Evolutionary conservation across 257 asterid genomes (phyloP).

Genomic region (Scutellaria minor): DNA sequence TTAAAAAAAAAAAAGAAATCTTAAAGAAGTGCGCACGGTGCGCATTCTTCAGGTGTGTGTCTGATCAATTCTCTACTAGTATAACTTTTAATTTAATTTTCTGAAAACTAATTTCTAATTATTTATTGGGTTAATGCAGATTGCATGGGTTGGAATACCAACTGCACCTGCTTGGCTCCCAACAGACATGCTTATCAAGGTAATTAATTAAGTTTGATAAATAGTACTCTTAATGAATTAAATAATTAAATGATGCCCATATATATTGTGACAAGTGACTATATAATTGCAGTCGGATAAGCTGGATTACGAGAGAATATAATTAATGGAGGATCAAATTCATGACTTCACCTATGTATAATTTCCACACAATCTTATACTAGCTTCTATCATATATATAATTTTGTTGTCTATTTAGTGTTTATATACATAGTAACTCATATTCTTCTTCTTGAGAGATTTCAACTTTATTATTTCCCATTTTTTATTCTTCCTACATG

Average conservation of each 20-base stretch:
- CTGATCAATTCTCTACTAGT: no score
- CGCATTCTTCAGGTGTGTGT: no score
- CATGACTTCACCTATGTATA: no score
- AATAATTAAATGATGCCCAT: background rate
- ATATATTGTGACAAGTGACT: background rate
- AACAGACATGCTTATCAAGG: conserved; percentile 73
- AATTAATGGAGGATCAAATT: conserved; percentile 9
- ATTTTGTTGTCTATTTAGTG: no score
- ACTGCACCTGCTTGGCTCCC: conserved; percentile 90
- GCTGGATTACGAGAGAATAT: conserved; percentile 43
- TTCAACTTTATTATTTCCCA: no score
- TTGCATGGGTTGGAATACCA: conserved; percentile 81
- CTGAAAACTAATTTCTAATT: background rate
- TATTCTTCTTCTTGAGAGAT: background rate
- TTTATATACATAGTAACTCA: no score
- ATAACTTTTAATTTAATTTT: background rate
- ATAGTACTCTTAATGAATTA: background rate
- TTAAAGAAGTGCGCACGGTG: no score
- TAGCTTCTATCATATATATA: no score
- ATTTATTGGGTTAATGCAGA: conserved; percentile 40
- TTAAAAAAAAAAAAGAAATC: no score
- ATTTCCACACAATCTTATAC: no score
- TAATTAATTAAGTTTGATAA: background rate
- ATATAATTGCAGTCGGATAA: conserved; percentile 38
- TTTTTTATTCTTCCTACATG: no score